Evolutionary conservation across 805 yeast species (phyloP), one percentile per base, ranked within the genome.

Genomic region (Clavispora santaluciae): DNA sequence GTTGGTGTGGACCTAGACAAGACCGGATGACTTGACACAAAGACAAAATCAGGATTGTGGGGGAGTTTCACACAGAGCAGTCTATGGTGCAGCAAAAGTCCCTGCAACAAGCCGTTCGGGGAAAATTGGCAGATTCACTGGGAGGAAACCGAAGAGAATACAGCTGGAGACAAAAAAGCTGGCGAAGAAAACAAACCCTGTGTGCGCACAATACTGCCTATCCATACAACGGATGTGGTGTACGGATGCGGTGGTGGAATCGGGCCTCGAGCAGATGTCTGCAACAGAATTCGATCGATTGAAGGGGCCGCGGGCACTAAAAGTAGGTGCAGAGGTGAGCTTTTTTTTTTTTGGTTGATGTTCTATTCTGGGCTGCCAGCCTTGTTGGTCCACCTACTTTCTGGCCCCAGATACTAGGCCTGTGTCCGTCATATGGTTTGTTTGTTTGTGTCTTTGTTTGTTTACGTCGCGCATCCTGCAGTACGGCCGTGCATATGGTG

Each of bases 391-490:
- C n/a, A n/a, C n/a, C n/a, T n/a, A n/a, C n/a, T 13, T 7, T 12
- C 29, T 2, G 15, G 29, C 16, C 26, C 26, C 10, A 3, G 26
- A 13, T 5, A 26, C 29, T 26, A 26, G 29, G 13, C 17, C 23
- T 31, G 5, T 20, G 31, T 31, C 23, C 23, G 22, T 10, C 22
- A 18, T 31, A 31, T 31, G 23, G 33, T 3, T 17, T 30, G 33
- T 30, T 30, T 30, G 35, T 31, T 20, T 31, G 35, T 31, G 17
- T 31, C 15, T 28, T 16, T 28, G 31, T 28, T 28, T 28, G 31
- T 28, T 28, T 28, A 28, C 31, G 12, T 15, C 20, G 29, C 29
- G 29, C 15, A 28, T 16, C 31, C 20, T 28, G 31, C 31, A 28
- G 31, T 10, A 28, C 31, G 12, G 12, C 10, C 10, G 9, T 25